phyloP scores from a whole-genome alignment of 345 rosid species.

The Sapria himalayana region DNA sequence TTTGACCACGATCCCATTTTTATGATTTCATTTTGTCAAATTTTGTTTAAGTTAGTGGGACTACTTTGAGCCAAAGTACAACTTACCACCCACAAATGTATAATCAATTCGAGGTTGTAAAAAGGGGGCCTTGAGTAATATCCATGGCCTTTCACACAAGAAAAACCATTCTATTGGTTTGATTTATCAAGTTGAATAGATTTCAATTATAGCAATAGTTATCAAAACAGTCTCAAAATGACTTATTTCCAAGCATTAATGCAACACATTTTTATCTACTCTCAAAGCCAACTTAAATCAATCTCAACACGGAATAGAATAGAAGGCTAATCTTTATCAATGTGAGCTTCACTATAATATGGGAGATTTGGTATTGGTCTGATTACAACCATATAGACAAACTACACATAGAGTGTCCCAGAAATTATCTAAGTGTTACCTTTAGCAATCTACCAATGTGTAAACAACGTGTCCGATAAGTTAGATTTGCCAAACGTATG shows the following conservation, averaged over 20 bases:
- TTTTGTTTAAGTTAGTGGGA: neutral
- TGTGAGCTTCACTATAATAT: neutral
- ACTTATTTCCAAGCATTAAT: neutral
- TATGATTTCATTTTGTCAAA: neutral
- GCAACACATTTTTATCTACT: neutral
- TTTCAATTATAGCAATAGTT: neutral
- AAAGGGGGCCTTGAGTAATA: neutral
- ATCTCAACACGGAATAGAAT: neutral
- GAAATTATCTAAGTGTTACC: too few relatives aligned
- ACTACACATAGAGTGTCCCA: too few relatives aligned
- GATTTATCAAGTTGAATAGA: neutral
- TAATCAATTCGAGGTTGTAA: neutral
- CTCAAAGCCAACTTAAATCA: neutral
- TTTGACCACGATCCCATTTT: neutral
- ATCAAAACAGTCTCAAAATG: neutral
- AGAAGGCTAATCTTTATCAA: neutral
- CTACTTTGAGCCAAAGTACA: neutral
- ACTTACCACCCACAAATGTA: neutral
- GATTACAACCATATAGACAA: neutral
- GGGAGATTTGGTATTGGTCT: neutral
- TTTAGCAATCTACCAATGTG: too few relatives aligned
- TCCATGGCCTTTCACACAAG: neutral
- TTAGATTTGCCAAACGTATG: too few relatives aligned
- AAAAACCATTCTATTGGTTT: neutral
- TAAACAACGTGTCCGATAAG: too few relatives aligned